Base-by-base conservation (phyloP, 179 eudicot genomes). In the Silene coronaria region DNA sequence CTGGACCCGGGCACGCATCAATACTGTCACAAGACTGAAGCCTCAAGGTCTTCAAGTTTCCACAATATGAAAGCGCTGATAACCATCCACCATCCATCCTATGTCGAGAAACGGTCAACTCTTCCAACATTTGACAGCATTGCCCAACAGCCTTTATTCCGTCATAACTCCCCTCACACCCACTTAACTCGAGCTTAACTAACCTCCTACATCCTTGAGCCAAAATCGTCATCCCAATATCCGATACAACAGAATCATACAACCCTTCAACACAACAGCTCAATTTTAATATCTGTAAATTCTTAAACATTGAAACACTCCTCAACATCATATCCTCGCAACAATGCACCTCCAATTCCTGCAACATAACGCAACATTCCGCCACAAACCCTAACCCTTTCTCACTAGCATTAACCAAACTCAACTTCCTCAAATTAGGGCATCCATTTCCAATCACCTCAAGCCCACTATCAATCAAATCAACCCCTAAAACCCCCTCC, bases 51-150 rank as follows among this genome's bases (percentile, higher is more conserved):
- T 95, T 95, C 89, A 95, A 79, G 76, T 92, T 95, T 6, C 82
- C 79, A 81, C 97, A 95, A 81, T 73, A 95, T 0, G 89, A 87
- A 53, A 95, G 85, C 8, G 90, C 99, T 0, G 97, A 82, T 69
- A 95, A 79, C 99, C 99, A 95, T 60, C 99, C 99, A 76, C 93
- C 95, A 69, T 92, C 99, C 90, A 95, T 87, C 79, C 82, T 86
- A 70, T 90, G 96, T 61, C 88, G 84, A 78, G 77, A 78, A 23
- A 95, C 42, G 8, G 90, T 92, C 82, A 95, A 79, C 81, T 92
- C 97, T 81, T 95, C 99, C 51, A 95, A 78, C 99, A 95, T 95
- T 26, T 81, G 95, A 80, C 99, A 95, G 28, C 99, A 95, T 75
- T 89, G 92, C 27, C 97, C 99, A 23, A 95, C 85, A 2, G 99